Evolutionary conservation across 768 basidiomycete species (phyloP).

Genomic region (Lactifluus subvellereus): DNA sequence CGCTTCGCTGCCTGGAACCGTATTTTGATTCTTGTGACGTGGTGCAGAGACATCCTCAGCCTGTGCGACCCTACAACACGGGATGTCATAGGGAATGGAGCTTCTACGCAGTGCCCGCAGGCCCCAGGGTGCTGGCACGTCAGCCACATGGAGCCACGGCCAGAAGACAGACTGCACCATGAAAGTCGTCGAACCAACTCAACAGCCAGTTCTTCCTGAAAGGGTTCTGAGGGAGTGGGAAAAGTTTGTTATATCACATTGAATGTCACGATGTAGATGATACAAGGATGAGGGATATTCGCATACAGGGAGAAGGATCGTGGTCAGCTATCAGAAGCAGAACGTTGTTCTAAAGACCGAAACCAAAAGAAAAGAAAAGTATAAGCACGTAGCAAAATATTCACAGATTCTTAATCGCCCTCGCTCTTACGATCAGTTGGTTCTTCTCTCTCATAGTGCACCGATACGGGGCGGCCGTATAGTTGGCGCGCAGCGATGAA

Average conservation of each 20-base stretch:
- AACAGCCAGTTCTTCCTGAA: not conserved
- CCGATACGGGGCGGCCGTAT: not conserved
- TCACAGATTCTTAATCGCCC: not conserved
- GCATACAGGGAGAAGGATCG: not conserved
- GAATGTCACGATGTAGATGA: not conserved
- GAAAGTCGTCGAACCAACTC: not conserved
- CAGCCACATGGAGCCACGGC: not conserved
- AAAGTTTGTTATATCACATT: no score
- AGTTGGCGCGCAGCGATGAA: conserved; percentile 7
- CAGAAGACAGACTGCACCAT: not conserved
- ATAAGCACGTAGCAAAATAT: not conserved
- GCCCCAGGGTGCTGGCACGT: not conserved
- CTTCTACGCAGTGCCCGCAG: no score
- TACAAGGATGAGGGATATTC: not conserved
- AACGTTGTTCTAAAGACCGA: not conserved
- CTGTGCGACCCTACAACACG: no score
- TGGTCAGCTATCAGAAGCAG: not conserved
- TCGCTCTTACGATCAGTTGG: not conserved
- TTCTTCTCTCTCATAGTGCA: not conserved
- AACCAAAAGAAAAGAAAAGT: not conserved
- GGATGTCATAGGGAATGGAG: no score
- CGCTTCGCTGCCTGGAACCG: no score
- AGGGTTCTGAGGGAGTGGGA: not conserved
- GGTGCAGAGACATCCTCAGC: no score
- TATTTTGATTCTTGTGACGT: no score